Percentiles rank a stretch among this genome's conserved stretches.
Evolutionary conservation across 1,284 basidiomycete genomes (phyloP).

Genomic region (Ustilago tritici): DNA sequence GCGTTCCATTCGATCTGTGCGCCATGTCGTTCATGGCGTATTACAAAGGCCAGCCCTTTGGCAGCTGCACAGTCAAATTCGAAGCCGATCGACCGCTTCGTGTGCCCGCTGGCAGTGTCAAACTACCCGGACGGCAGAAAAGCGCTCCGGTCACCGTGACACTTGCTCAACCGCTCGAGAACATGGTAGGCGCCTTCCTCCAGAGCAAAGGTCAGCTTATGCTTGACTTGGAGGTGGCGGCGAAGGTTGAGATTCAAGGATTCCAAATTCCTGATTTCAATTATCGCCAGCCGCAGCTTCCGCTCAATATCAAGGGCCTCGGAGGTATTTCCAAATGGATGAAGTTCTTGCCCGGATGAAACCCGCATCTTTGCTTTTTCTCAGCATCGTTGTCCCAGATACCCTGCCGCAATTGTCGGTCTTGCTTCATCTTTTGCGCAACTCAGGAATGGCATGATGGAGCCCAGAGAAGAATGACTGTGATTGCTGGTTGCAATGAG

Average conservation of each 20-base stretch:
- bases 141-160: slow-evolving; percentile 43
- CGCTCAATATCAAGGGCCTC: slow-evolving; percentile 55
- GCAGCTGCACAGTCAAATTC: slow-evolving; percentile 43
- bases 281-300: slow-evolving; percentile 54
- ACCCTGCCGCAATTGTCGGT: slow-evolving; percentile 2
- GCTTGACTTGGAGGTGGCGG: slow-evolving; percentile 57
- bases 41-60: slow-evolving; percentile 56
- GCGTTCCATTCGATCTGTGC: slow-evolving; percentile 53
- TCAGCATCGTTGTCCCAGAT: neutral
- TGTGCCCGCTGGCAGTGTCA: slow-evolving; percentile 42
- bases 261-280: slow-evolving; percentile 56
- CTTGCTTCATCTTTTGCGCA: neutral
- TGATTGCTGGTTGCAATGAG: neutral
- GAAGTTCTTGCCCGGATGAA: slow-evolving; percentile 33
- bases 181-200: slow-evolving; percentile 55
- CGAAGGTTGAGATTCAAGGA: slow-evolving; percentile 51
- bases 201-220: slow-evolving; percentile 54
- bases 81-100: slow-evolving; percentile 34
- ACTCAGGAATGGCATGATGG: neutral
- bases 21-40: slow-evolving; percentile 55
- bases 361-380: neutral
- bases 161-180: slow-evolving; percentile 55
- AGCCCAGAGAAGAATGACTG: neutral
- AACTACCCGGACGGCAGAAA: slow-evolving; percentile 33
- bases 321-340: slow-evolving; percentile 53